Conservation (phyloP, 108 stramenopile genomes). For the Licmophora abbreviata region DNA sequence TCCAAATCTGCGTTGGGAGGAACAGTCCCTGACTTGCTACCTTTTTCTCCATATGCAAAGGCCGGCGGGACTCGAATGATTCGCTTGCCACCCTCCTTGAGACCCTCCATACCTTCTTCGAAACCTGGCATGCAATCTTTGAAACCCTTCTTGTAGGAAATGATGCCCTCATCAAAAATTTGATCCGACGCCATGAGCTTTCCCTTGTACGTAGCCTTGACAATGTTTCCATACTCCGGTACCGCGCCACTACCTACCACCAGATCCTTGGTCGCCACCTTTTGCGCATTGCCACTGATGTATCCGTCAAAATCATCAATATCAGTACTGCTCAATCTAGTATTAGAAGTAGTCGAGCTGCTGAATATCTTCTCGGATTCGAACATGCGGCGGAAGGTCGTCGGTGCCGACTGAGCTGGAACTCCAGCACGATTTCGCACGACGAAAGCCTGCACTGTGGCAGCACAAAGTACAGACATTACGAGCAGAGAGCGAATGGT, state of each 20-base stretch:
- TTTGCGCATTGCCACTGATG: background rate
- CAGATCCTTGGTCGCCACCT: slow-evolving; percentile 11
- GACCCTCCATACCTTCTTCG: slow-evolving; percentile 19
- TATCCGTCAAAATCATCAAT: background rate
- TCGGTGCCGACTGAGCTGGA: too few species aligned
- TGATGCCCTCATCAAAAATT: slow-evolving; percentile 13
- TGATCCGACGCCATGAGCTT: slow-evolving; percentile 6
- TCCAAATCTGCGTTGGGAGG: slow-evolving; percentile 45
- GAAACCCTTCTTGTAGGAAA: slow-evolving; percentile 11
- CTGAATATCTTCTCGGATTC: too few species aligned
- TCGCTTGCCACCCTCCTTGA: slow-evolving; percentile 25
- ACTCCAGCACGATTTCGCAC: too few species aligned
- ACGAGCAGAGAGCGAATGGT: too few species aligned
- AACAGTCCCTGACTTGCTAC: slow-evolving; percentile 36
- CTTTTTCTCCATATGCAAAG: slow-evolving; percentile 52
- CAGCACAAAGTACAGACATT: too few species aligned
- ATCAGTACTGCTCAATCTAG: too few species aligned
- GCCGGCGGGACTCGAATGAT: slow-evolving; percentile 38
- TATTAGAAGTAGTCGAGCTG: too few species aligned
- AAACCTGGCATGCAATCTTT: slow-evolving; percentile 26
- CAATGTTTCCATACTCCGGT: slow-evolving; percentile 4
- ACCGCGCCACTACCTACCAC: slow-evolving; percentile 12
- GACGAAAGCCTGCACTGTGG: too few species aligned
- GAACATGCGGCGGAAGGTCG: too few species aligned
- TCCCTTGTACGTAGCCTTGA: slow-evolving; percentile 16